Percentiles rank a stretch among this genome's conserved stretches.
phyloP scores from a whole-genome alignment of 805 yeast species.

The Komagataella mondaviorum region DNA sequence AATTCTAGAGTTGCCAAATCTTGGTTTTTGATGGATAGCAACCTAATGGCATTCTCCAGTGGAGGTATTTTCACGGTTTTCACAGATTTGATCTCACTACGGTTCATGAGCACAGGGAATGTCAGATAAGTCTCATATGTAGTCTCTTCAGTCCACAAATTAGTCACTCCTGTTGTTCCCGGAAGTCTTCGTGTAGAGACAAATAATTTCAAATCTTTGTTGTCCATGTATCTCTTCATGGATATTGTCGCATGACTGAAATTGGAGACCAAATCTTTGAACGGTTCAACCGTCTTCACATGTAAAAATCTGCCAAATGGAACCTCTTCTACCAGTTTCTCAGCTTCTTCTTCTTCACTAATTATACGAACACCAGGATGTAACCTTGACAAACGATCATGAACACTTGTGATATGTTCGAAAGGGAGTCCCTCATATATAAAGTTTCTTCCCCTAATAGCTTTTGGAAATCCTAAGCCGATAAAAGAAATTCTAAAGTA shows the following conservation, averaged over 20 bases:
- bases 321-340: slow-evolving; percentile 28
- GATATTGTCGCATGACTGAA: slow-evolving; percentile 32
- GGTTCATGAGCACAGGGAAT: slow-evolving; percentile 81
- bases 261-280: slow-evolving; percentile 26
- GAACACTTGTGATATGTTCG: slow-evolving; percentile 77
- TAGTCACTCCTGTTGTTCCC: slow-evolving; percentile 56
- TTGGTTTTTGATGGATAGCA: slow-evolving; percentile 52
- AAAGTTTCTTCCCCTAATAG: slow-evolving; percentile 63
- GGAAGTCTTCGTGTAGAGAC: slow-evolving; percentile 59
- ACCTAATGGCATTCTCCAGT: slow-evolving; percentile 63
- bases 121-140: slow-evolving; percentile 61
- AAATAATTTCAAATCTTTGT: slow-evolving; percentile 59
- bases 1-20: slow-evolving; percentile 61
- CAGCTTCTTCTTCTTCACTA: slow-evolving; percentile 40
- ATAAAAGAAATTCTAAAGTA: slow-evolving; percentile 69
- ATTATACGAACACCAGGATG: slow-evolving; percentile 77
- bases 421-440: slow-evolving; percentile 80
- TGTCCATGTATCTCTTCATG: slow-evolving; percentile 61
- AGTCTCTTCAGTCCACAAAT: slow-evolving; percentile 82
- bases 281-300: slow-evolving; percentile 63
- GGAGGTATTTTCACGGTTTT: slow-evolving; percentile 57
- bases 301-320: slow-evolving; percentile 65
- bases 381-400: slow-evolving; percentile 55
- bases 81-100: slow-evolving; percentile 52
- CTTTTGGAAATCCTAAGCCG: slow-evolving; percentile 75